Evolutionary conservation across 75 land plant species (phyloP).

Genomic region (Picea sitchensis): DNA sequence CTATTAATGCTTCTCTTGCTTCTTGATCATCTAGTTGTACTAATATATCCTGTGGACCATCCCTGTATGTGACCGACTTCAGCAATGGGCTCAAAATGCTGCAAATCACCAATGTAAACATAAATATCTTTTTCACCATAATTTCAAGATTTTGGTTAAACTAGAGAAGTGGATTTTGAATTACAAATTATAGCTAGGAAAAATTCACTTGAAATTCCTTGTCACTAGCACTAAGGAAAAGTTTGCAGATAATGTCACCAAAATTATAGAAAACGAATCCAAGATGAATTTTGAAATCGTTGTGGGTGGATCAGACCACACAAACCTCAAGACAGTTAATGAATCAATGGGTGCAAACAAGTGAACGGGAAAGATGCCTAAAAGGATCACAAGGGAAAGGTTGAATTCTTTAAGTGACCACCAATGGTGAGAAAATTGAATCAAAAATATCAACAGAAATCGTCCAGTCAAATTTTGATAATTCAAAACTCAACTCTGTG

Average conservation of each 20-base stretch:
- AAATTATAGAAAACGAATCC: background rate
- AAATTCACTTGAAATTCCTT: background rate
- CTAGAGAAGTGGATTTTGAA: background rate
- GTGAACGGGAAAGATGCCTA: too few species aligned
- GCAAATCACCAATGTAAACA: conserved; percentile 20
- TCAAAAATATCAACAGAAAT: too few species aligned
- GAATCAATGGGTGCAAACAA: background rate
- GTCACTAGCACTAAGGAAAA: background rate
- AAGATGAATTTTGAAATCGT: background rate
- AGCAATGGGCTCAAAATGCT: conserved; percentile 92
- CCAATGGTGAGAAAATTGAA: too few species aligned
- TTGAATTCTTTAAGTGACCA: too few species aligned
- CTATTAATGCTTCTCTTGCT: conserved; percentile 69
- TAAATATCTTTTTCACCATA: background rate
- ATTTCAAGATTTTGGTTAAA: background rate
- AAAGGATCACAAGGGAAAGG: too few species aligned
- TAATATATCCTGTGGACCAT: conserved; percentile 14
- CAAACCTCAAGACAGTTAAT: background rate
- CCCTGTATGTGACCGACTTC: conserved; percentile 60
- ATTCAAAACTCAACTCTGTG: too few species aligned
- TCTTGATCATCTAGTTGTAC: conserved; percentile 28
- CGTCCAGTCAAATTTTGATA: too few species aligned
- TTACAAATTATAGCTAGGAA: background rate
- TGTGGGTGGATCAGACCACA: background rate
- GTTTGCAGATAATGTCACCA: background rate